Evolutionary conservation across 192 early-diverging fungal species (phyloP), one percentile per base, ranked within the genome.

Genomic region (Coemansia sp.): DNA sequence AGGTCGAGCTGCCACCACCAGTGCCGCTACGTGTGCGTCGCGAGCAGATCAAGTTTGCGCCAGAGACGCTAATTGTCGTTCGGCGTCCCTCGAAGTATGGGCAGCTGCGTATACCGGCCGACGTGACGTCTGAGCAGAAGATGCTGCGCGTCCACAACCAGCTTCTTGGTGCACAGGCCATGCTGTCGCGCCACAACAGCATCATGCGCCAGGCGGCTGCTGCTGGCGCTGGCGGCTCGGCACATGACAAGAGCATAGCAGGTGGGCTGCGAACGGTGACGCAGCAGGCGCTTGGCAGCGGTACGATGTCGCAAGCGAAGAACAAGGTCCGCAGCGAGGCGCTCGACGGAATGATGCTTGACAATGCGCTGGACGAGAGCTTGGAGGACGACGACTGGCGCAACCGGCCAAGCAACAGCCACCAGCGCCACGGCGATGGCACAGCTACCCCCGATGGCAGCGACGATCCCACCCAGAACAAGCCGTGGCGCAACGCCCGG

Each of bases 21-120:
- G 80, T 82, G 59, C 80, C 80, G n/a, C 66, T 82, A 66, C 74
- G 80, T 18, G 80, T 82, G 68, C 68, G 80, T 20, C 75, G 75
- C 35, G 71, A 77, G 63, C 74, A 67, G 46, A 62, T 77, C 30
- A 28, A 45, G 29, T 46, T 67, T 29, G 70, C 59, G n/a, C 71
- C 72, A 4, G 80, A 82, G 63, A 75, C 80, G 66, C 68, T 82
- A 70, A 82, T 82, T 8, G 67, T 77, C 16, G 80, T 82, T 28
- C 67, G 79, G 12, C 74, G 61, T 20, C 67, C 67, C 18, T 49
- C 49, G 3, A 28, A 57, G 52, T 28, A 42, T 3, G 33, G 3
- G 33, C 33, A 6, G 33, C 33, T 34, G 33, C 33, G 3, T 3
- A 6, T 34, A 6, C 33, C n/a, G 0, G 39, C 43, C 16, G 26